Conservation (phyloP, 441 rosid species). For the Pelargonium fulgidum region DNA sequence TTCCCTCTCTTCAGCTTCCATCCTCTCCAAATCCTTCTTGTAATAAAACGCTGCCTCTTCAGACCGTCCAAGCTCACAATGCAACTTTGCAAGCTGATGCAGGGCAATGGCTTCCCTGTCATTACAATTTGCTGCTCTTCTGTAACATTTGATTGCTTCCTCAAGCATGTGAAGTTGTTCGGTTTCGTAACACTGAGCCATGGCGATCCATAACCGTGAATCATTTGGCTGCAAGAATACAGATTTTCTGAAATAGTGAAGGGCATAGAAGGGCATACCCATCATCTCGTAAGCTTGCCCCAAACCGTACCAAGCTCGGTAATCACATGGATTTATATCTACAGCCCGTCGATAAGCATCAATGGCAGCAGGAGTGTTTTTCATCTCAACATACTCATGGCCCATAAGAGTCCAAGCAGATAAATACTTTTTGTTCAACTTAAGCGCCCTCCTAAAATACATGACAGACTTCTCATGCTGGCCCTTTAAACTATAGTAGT, state of each 20-base stretch:
- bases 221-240: conserved; percentile 79
- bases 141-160: conserved; percentile 86
- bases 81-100: conserved; percentile 72
- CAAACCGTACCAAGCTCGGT: conserved; percentile 93
- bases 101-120: conserved; percentile 88
- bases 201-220: conserved; percentile 88
- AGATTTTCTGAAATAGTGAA: conserved; percentile 77
- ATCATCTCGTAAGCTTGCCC: conserved; percentile 96
- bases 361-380: conserved; percentile 83
- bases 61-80: conserved; percentile 50
- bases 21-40: conserved; percentile 76
- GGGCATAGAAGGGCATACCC: conserved; percentile 81
- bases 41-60: conserved; percentile 87
- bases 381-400: conserved; percentile 93
- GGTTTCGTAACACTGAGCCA: conserved; percentile 85
- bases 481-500: conserved; percentile 90
- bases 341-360: conserved; percentile 94
- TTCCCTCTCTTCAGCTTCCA: conserved; percentile 92
- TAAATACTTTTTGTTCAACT: conserved; percentile 70
- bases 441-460: conserved; percentile 92
- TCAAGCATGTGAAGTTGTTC: conserved; percentile 85
- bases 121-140: conserved; percentile 68
- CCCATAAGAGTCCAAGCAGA: conserved; percentile 99
- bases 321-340: conserved; percentile 74
- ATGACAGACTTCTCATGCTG: conserved; percentile 83